Evolutionary conservation across 2,329 filamentous ascomycete genomes (phyloP).

Genomic region (Alternaria postmessia): DNA sequence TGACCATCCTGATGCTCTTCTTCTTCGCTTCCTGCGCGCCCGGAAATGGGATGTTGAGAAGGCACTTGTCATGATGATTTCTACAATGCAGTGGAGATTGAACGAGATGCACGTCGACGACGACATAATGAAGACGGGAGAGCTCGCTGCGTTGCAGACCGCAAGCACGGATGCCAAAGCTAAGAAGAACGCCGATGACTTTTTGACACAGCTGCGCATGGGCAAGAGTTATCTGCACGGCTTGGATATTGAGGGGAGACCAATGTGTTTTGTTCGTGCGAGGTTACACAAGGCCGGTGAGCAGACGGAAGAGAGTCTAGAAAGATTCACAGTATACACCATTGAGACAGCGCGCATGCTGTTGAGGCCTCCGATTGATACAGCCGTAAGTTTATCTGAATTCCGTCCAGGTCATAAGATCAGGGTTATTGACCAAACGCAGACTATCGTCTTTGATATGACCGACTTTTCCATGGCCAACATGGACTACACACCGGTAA

Average conservation of each 20-base stretch:
- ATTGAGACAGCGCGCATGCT: constrained; percentile 95
- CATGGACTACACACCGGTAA: constrained; percentile 97
- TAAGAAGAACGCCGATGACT: constrained; percentile 77
- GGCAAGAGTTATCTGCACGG: constrained; percentile 96
- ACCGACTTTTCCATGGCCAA: constrained; percentile 92
- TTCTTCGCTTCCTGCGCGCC: constrained; percentile 60
- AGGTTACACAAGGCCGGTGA: constrained; percentile 83
- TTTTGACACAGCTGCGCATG: constrained; percentile 82
- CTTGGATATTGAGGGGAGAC: constrained; percentile 80
- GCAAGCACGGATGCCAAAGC: constrained; percentile 67
- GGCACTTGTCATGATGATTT: constrained; percentile 91
- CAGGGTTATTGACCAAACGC: constrained; percentile 5
- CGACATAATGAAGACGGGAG: constrained; percentile 69
- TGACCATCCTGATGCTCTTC: constrained; percentile 87
- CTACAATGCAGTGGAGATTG: constrained; percentile 90
- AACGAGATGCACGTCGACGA: constrained; percentile 87
- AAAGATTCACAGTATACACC: constrained; percentile 89
- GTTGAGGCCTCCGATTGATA: constrained; percentile 81
- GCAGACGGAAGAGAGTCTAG: constrained; percentile 81
- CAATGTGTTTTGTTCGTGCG: constrained; percentile 85
- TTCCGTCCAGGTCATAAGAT: not conserved
- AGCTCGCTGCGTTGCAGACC: constrained; percentile 64
- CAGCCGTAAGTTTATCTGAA: constrained; percentile 72
- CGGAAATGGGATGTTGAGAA: constrained; percentile 86
- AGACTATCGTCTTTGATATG: constrained; percentile 97